Base-by-base conservation (phyloP, 2,329 filamentous ascomycete genomes). In the Fusarium denticulatum region DNA sequence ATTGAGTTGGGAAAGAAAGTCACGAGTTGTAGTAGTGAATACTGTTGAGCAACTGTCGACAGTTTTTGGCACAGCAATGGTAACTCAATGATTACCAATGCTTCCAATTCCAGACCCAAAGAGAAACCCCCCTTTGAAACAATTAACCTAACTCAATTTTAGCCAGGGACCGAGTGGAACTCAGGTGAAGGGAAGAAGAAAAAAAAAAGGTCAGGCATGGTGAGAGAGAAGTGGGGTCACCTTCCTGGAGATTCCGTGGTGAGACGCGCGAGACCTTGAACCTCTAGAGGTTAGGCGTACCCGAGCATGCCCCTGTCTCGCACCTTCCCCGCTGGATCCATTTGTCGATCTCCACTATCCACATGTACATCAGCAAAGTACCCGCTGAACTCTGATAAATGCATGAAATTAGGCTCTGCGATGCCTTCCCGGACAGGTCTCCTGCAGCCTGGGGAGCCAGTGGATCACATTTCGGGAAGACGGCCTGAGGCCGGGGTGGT, bases 241-340 rank as follows among this genome's bases (percentile, higher is more conserved):
- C 59, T 74, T 71, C 71, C 67, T 71, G 50, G 62, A 74, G 68
- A 72, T 77, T 72, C 71, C 70, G 70, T 75, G 75, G 75, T 77
- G 75, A 76, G 72, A 71, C 75, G 60, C 62, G 66, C 52, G 69
- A 77, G 70, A 78, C 76, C 76, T 77, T 70, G 76, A 77, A 76
- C 76, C 76, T 74, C 73, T 78, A 78, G 76, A 77, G 76, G 76
- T 78, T 77, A 77, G 76, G 76, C 74, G 76, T 67, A 76, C 74
- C 76, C 74, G 76, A 78, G 71, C 58, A 62, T 50, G 56, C 60
- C 73, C 72, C 72, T 69, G 65, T 65, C 39, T 56, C 47, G 42
- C 60, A 58, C 69, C 52, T 73, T 68, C 69, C 70, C 71, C 68
- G 60, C 45, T 64, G 61, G 37, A 67, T 53, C 67, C 67, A 62